Evolutionary conservation across 129 eudicot species (phyloP).

Genomic region (Smallanthus sonchifolius): DNA sequence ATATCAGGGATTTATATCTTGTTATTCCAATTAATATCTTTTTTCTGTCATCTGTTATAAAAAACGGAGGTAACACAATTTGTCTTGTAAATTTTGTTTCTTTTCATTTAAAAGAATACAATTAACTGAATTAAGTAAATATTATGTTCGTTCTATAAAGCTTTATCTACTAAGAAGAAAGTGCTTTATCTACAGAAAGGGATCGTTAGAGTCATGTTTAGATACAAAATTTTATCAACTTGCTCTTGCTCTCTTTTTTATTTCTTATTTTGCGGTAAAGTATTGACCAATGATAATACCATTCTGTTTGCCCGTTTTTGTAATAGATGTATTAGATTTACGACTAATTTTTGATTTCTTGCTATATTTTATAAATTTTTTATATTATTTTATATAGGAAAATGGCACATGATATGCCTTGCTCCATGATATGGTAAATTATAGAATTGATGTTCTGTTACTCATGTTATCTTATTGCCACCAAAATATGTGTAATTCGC

Average conservation of each 20-base stretch:
- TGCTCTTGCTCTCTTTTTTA: neutral
- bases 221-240: neutral
- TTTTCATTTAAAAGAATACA: neutral
- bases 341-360: neutral
- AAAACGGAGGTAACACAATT: neutral
- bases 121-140: neutral
- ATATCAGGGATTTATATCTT: neutral
- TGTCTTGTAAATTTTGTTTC: neutral
- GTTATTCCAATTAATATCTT: neutral
- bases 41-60: neutral
- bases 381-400: neutral
- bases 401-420: neutral
- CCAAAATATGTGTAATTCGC: slow-evolving; percentile 4
- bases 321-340: neutral
- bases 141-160: neutral
- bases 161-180: neutral
- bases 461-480: neutral
- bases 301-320: neutral
- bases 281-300: neutral
- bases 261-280: neutral
- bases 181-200: neutral
- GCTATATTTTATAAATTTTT: neutral
- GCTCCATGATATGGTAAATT: neutral
- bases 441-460: neutral
- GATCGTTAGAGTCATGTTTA: neutral